Conservation (phyloP, 2,329 filamentous ascomycete species). For the Aspergillus amoenus region DNA sequence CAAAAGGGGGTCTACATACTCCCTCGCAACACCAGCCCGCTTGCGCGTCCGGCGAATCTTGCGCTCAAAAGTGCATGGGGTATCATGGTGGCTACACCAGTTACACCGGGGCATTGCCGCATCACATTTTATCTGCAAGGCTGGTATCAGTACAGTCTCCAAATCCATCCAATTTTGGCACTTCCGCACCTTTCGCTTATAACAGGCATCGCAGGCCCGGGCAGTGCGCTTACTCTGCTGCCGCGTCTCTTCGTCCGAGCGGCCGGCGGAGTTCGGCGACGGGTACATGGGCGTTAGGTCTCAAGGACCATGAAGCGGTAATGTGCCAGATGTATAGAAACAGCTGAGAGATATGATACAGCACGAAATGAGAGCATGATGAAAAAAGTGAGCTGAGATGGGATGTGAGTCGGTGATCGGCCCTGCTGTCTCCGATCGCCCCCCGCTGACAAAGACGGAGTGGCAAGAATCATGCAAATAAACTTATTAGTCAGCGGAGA, state of each 20-base stretch:
- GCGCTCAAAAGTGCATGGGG: conserved; percentile 49
- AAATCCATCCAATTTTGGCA: not conserved
- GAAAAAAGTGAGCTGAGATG: not conserved
- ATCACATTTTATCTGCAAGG: conserved; percentile 52
- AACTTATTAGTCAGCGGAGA: not conserved
- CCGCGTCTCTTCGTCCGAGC: conserved; percentile 22
- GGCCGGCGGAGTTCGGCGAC: conserved; percentile 15
- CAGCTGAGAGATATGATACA: not conserved
- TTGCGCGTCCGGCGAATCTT: conserved; percentile 30
- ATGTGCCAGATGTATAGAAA: not conserved
- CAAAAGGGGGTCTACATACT: conserved; percentile 17
- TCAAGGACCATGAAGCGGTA: not conserved
- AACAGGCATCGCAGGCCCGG: conserved; percentile 52
- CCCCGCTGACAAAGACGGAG: not conserved
- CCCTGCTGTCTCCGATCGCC: too few relatives aligned
- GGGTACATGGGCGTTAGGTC: conserved; percentile 14
- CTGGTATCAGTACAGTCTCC: conserved; percentile 2
- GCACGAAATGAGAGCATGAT: not conserved
- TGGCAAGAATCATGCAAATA: not conserved
- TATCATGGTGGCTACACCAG: conserved; percentile 52
- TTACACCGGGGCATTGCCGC: conserved; percentile 46
- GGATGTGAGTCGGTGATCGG: not conserved
- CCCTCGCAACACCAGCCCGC: conserved; percentile 19
- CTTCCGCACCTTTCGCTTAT: conserved; percentile 46
- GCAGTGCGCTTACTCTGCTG: conserved; percentile 26